These are phyloP conservation scores for Triadica sebifera DNA, from an alignment of 345 rosid genomes.

Conservation along the genomic window DNA sequence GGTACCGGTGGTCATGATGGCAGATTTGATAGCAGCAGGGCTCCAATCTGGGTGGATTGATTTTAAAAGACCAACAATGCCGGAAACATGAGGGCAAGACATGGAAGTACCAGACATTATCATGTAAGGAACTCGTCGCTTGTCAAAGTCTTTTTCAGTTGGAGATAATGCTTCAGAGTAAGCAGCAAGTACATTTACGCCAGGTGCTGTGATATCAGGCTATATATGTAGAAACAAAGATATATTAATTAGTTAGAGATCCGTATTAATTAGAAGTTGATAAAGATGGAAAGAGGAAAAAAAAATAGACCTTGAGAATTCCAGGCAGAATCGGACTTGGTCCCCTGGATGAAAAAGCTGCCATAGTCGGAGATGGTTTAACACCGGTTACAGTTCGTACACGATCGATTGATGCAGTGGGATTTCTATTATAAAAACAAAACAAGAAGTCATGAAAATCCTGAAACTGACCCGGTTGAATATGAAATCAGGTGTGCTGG, in stretches of 20 bases:
- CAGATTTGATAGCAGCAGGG: conserved; percentile 48
- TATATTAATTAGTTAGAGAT: neutral
- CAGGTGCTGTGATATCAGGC: conserved; percentile 49
- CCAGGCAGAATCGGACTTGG: conserved; percentile 8
- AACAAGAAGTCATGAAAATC: neutral
- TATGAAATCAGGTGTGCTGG: too few relatives aligned
- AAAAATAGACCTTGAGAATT: conserved; percentile 14
- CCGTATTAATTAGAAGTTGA: neutral
- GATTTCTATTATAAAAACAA: neutral
- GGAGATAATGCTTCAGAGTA: conserved; percentile 19
- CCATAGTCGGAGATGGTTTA: conserved; percentile 15
- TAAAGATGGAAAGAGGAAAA: neutral
- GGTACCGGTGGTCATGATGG: conserved; percentile 52
- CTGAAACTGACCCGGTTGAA: too few relatives aligned
- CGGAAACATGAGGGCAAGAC: conserved; percentile 41
- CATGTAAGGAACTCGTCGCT: conserved; percentile 14
- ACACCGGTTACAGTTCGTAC: neutral
- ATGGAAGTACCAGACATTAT: conserved; percentile 38
- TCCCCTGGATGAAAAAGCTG: conserved; percentile 38
- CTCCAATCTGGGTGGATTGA: conserved; percentile 42
- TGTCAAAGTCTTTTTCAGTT: neutral
- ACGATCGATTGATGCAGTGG: conserved; percentile 8
- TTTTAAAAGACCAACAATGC: conserved; percentile 42
- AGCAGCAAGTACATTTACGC: conserved; percentile 41
- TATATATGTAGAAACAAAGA: neutral